A percentile compares a stretch with the other conserved stretches of the same genome.
phyloP scores from a whole-genome alignment of 2,329 filamentous ascomycete genomes.

The Pseudocercospora crystallina region DNA sequence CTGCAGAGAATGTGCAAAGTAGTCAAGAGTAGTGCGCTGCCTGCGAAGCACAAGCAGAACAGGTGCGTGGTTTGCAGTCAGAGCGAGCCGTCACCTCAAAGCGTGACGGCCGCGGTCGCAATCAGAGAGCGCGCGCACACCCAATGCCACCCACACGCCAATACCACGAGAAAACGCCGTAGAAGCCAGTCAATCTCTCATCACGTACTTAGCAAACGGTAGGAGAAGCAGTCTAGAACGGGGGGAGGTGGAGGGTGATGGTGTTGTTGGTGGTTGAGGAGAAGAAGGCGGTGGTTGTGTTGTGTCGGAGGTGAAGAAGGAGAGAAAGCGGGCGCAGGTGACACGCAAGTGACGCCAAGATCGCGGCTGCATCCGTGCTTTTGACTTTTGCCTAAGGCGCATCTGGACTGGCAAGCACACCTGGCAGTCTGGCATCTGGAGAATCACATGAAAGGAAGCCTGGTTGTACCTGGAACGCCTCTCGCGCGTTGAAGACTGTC shows the following conservation, averaged over 20 bases:
- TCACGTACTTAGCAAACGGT: constrained; percentile 22
- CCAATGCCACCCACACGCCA: constrained; percentile 17
- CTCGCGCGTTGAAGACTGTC: no score
- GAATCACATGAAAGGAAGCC: no score
- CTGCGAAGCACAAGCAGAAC: constrained; percentile 17
- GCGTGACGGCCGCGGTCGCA: constrained; percentile 19
- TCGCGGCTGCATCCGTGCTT: no score
- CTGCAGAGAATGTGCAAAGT: constrained; percentile 15
- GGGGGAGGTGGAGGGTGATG: constrained; percentile 8
- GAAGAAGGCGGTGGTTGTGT: constrained; percentile 5
- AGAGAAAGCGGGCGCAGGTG: not conserved
- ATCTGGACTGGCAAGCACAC: no score
- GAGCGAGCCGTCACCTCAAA: constrained; percentile 8
- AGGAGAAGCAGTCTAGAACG: constrained; percentile 12
- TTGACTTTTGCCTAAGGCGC: no score
- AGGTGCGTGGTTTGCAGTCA: constrained; percentile 15
- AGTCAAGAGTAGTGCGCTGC: constrained; percentile 8
- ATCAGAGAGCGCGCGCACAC: constrained; percentile 12
- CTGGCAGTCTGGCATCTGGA: no score
- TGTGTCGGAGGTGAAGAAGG: not conserved
- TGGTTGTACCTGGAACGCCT: no score
- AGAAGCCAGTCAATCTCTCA: constrained; percentile 21
- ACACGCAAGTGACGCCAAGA: no score
- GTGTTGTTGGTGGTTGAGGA: constrained; percentile 4
- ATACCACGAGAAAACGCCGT: constrained; percentile 19